phyloP scores from a whole-genome alignment of 73 alveolate genomes.

The Symbiodinium pilosum region DNA sequence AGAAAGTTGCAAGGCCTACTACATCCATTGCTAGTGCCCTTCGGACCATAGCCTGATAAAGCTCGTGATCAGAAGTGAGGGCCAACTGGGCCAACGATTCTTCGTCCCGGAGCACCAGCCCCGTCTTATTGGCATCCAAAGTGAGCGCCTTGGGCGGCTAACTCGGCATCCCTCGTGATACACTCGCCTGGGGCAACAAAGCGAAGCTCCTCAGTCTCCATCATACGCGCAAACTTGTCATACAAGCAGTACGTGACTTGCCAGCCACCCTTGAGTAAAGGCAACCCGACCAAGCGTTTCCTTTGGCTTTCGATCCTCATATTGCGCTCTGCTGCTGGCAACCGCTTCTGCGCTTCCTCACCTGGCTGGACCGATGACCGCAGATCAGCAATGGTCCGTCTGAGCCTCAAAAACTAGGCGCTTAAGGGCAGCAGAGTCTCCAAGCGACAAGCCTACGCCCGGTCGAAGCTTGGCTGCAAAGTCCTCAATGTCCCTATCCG shows the following conservation, averaged over 20 bases:
- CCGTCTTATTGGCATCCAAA: neutral
- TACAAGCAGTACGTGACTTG: neutral
- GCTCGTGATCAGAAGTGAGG: neutral
- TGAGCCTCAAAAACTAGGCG: neutral
- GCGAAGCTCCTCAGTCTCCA: neutral
- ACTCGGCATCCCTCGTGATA: neutral
- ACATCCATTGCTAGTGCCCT: constrained; percentile 17
- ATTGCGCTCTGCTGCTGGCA: neutral
- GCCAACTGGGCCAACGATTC: neutral
- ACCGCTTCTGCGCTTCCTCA: neutral
- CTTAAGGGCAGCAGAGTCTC: neutral
- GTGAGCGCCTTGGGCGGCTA: constrained; percentile 4
- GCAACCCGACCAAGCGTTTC: neutral
- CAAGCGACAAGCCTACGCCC: neutral
- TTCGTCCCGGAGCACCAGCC: neutral
- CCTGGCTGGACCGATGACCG: neutral
- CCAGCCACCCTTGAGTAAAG: neutral
- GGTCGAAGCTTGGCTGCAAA: neutral
- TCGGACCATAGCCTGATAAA: neutral
- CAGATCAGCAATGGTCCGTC: neutral
- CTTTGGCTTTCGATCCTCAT: neutral
- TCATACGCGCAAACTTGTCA: neutral
- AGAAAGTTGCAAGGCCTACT: neutral
- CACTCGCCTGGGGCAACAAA: neutral
- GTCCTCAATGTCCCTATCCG: neutral